Evolutionary conservation across 345 rosid species (phyloP), one percentile per base, ranked within the genome.

Genomic region (Pugionium dolabratum): DNA sequence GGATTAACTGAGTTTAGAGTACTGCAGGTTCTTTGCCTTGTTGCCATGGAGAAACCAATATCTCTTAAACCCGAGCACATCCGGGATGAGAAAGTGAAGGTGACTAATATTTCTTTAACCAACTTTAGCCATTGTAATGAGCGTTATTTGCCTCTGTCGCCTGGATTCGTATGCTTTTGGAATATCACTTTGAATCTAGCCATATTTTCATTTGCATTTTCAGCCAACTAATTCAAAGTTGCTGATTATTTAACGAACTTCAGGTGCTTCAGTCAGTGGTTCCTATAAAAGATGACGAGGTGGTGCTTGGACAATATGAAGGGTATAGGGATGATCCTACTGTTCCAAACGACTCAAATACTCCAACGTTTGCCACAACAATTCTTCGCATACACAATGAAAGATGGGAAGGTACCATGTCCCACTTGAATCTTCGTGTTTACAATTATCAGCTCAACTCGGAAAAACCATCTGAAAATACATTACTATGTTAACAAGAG

Each of bases 51-150:
- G 82, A 94, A 94, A 82, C 99, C 99, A 0, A 56, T 94, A 62
- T 94, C 97, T 69, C 91, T 94, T 64, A 94, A 86, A 66, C 99
- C 99, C 9, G 99, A 94, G 86, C 89, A 87, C 79, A 91, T 95
- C 42, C 92, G 97, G 2, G 97, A 95, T 78, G 97, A 88, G 82
- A 95, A 95, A 88, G 99, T 95, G 81, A 95, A 95, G 99, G 99
- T 85, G 59, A 60, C 6, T 53, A 6, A 54, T 41, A 26, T 59
- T 34, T 42, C 18, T 18, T 18, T 18, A 18, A 18, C 54, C 36
- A 35, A 1, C 47, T 37, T 36, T 42, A 51, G 49, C 66, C 73
- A 25, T 75, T 71, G 46, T 9, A 10, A 25, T 1, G 9, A 7
- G 50, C 4, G 8, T 48, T 58, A 0, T 1, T 31, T 44, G 43